These are phyloP conservation scores for Colletotrichum eremochloae DNA, from an alignment of 2,329 filamentous ascomycete genomes.

Conservation along the genomic window DNA sequence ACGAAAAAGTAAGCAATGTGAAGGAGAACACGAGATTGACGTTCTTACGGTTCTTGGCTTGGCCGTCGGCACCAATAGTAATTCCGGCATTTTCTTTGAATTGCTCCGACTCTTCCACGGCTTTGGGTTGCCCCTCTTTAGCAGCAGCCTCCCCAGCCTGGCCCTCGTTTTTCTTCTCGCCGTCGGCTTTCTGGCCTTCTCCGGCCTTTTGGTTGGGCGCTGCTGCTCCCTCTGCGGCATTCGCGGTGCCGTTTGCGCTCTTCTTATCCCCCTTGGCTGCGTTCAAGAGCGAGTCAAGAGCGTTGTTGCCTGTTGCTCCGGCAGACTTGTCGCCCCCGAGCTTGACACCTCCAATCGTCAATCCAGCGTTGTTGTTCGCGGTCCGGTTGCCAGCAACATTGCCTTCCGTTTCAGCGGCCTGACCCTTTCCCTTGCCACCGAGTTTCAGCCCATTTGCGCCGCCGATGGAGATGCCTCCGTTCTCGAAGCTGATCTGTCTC, in stretches of 20 bases:
- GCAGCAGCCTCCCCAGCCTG: neutral
- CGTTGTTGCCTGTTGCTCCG: conserved; percentile 29
- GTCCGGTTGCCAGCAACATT: conserved; percentile 17
- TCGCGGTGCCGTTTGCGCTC: conserved; percentile 16
- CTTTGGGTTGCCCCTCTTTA: conserved; percentile 28
- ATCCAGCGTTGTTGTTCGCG: conserved; percentile 29
- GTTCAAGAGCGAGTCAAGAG: conserved; percentile 25
- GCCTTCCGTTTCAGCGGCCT: neutral
- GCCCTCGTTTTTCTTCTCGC: neutral
- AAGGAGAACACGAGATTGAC: too few relatives aligned
- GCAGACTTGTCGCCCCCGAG: conserved; percentile 17
- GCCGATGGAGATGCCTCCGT: conserved; percentile 28
- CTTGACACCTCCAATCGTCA: conserved; percentile 25
- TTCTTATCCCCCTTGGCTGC: conserved; percentile 28
- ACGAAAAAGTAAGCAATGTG: neutral
- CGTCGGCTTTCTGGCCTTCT: conserved; percentile 1
- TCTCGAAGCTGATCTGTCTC: conserved; percentile 32
- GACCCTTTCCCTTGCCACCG: conserved; percentile 9
- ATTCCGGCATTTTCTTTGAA: conserved; percentile 36
- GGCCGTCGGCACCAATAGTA: conserved; percentile 24
- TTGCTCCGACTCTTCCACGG: conserved; percentile 34
- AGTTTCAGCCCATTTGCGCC: conserved; percentile 20
- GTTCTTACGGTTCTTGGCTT: conserved; percentile 30
- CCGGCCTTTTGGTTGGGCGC: neutral
- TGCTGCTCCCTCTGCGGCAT: conserved; percentile 19